phyloP scores from a whole-genome alignment of 305 asterid genomes.

The Withania somnifera region DNA sequence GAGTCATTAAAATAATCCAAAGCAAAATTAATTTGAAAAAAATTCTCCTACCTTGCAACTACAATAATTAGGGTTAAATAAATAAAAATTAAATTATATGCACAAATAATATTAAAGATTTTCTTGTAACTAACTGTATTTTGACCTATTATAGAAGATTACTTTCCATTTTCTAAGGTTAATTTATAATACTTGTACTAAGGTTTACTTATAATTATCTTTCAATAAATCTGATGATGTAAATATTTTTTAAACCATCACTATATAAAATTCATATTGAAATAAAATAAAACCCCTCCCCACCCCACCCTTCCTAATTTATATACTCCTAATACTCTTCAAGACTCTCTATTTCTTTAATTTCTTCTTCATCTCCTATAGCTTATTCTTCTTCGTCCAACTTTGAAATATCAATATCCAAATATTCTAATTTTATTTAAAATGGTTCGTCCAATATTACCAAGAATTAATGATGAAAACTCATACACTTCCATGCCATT shows the following conservation, averaged over 20 bases:
- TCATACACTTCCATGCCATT: constrained; percentile 28
- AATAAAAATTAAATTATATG: background rate
- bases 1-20: background rate
- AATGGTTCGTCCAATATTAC: constrained; percentile 45
- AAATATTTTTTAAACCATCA: background rate
- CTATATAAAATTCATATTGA: background rate
- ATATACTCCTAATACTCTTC: background rate
- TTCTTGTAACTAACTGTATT: background rate
- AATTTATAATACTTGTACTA: background rate
- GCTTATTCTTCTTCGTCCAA: background rate
- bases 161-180: background rate
- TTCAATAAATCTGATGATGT: background rate
- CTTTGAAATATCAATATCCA: background rate
- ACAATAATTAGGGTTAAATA: background rate
- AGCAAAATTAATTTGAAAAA: background rate
- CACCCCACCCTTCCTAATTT: background rate
- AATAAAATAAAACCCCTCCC: background rate
- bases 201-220: background rate
- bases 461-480: constrained; percentile 9
- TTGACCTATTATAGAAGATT: background rate
- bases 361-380: background rate
- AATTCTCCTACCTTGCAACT: background rate
- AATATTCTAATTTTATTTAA: background rate
- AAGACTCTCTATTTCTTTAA: background rate
- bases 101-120: background rate